Conservation (phyloP, 805 yeast species). For the Candida ovalis region DNA sequence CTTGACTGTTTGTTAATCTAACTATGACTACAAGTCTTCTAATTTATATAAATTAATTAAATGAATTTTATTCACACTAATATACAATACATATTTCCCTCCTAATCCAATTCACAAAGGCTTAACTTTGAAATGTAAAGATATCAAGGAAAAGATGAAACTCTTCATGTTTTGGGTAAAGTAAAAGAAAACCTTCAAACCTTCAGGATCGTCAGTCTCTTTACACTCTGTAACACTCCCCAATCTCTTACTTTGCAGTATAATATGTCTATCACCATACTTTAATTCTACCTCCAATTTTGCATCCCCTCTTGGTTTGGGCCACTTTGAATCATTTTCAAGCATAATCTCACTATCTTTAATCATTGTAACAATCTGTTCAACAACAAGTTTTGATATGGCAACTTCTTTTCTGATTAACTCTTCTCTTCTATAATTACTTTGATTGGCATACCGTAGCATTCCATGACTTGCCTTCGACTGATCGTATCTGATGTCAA, state of each 20-base stretch:
- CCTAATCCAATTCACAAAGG: slow-evolving; percentile 6
- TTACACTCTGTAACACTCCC: slow-evolving; percentile 39
- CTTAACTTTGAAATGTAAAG: slow-evolving; percentile 38
- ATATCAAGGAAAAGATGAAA: slow-evolving; percentile 37
- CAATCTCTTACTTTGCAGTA: slow-evolving; percentile 36
- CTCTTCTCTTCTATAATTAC: slow-evolving; percentile 41
- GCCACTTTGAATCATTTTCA: slow-evolving; percentile 41
- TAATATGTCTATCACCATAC: slow-evolving; percentile 31
- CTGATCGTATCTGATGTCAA: slow-evolving; percentile 15
- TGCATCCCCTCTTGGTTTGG: slow-evolving; percentile 36
- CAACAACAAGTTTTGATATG: slow-evolving; percentile 33
- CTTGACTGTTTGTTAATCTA: slow-evolving; percentile 9
- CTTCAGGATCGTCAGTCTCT: slow-evolving; percentile 39
- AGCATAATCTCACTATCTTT: slow-evolving; percentile 36
- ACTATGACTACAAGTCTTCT: background rate
- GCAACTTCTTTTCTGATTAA: slow-evolving; percentile 36
- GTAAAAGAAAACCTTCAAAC: slow-evolving; percentile 40
- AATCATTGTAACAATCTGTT: slow-evolving; percentile 33
- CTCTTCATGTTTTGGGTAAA: slow-evolving; percentile 42
- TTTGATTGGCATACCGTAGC: slow-evolving; percentile 40
- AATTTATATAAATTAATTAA: background rate
- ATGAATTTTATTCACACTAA: background rate
- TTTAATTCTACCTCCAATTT: slow-evolving; percentile 39
- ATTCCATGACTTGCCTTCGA: slow-evolving; percentile 9
- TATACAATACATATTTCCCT: background rate